Conservation (phyloP, 148 eudicot species). For the Chenopodium formosanum region DNA sequence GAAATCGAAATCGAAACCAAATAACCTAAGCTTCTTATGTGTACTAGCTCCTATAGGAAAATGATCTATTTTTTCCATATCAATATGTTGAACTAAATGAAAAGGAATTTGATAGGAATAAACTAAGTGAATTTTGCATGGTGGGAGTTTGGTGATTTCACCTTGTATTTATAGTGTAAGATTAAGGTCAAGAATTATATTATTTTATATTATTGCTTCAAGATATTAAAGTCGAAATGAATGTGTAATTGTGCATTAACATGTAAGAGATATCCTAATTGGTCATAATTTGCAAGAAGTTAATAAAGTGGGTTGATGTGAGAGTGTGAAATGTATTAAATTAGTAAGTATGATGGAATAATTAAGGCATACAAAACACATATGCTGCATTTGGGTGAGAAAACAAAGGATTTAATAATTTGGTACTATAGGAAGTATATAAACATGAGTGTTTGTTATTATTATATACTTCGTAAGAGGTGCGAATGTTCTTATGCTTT, state of each 20-base stretch:
- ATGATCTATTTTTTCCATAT: not conserved
- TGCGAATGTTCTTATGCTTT: not conserved
- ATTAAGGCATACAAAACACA: constrained; percentile 16
- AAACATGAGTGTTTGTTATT: not conserved
- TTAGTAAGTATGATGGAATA: constrained; percentile 1
- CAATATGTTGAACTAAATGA: not conserved
- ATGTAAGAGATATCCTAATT: not conserved
- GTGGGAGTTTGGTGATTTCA: not conserved
- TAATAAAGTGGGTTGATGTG: not conserved
- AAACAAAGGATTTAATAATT: not conserved
- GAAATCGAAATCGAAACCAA: constrained; percentile 20
- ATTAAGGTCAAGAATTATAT: not conserved
- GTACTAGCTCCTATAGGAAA: not conserved
- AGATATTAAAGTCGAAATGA: not conserved
- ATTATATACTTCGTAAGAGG: not conserved
- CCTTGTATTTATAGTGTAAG: constrained; percentile 18
- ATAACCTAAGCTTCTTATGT: constrained; percentile 23
- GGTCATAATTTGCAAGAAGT: not conserved
- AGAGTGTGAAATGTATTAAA: not conserved
- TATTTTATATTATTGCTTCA: not conserved
- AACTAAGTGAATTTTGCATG: not conserved
- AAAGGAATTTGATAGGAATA: not conserved
- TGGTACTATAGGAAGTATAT: not conserved
- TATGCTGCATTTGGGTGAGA: constrained; percentile 12
- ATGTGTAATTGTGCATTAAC: constrained; percentile 14